Conservation (phyloP, 2,329 filamentous ascomycete species). For the Diaporthe destruens region DNA sequence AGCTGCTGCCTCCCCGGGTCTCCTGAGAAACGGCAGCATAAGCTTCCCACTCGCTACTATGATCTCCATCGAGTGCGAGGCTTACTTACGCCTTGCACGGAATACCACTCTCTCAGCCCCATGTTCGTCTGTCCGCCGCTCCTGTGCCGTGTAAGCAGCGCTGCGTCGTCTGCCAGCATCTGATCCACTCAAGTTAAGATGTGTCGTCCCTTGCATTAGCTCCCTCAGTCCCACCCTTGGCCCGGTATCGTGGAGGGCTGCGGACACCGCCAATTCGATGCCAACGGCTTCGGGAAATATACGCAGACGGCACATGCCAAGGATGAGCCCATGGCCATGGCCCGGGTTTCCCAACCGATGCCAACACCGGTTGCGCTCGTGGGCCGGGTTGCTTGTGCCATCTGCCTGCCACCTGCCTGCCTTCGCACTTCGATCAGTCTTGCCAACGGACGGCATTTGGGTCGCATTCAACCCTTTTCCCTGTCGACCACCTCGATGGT, state of each 20-base stretch:
- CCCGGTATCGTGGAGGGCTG: slow-evolving; percentile 24
- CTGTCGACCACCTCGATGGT: slow-evolving; percentile 3
- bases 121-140: slow-evolving; percentile 7
- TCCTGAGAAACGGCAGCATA: background rate
- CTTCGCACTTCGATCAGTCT: background rate
- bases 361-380: background rate
- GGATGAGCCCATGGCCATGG: background rate
- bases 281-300: background rate
- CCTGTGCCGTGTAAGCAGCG: slow-evolving; percentile 6
- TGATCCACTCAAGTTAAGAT: background rate
- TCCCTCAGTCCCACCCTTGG: background rate
- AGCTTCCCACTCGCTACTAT: background rate
- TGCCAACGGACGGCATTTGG: slow-evolving; percentile 17
- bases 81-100: background rate
- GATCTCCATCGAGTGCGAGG: background rate
- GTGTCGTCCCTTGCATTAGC: slow-evolving; percentile 36
- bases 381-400: background rate
- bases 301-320: background rate
- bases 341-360: slow-evolving; percentile 13
- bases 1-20: background rate
- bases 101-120: slow-evolving; percentile 6
- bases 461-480: slow-evolving; percentile 23
- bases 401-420: background rate
- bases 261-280: background rate
- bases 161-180: background rate